Percentiles rank a stretch among this genome's conserved stretches.
Conservation (phyloP, 768 basidiomycete species). For the Russula vinacea region DNA sequence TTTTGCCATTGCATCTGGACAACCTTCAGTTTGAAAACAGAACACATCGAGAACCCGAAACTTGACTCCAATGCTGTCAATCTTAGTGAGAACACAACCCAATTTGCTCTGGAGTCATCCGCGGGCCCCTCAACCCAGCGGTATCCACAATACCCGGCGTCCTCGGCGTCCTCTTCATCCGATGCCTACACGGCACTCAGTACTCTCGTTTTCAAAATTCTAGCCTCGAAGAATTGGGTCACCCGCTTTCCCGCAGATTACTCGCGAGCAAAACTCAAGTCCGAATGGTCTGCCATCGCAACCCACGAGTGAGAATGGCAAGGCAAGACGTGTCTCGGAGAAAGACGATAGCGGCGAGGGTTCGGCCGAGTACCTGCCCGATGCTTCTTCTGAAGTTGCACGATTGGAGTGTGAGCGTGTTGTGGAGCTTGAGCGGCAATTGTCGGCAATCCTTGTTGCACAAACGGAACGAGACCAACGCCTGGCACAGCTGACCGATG, state of each 20-base stretch:
- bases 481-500: slow-evolving; percentile 66
- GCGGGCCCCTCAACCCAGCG: background rate
- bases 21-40: slow-evolving; percentile 39
- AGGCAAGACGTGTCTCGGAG: slow-evolving; percentile 31
- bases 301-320: slow-evolving; percentile 33
- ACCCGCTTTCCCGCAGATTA: slow-evolving; percentile 60
- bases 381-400: slow-evolving; percentile 51
- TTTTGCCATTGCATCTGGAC: background rate
- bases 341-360: slow-evolving; percentile 46
- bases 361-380: too few relatives aligned
- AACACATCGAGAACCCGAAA: slow-evolving; percentile 82
- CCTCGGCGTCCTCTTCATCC: slow-evolving; percentile 13
- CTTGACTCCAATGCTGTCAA: slow-evolving; percentile 51
- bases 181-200: slow-evolving; percentile 48
- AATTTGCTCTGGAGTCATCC: slow-evolving; percentile 43
- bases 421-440: slow-evolving; percentile 66
- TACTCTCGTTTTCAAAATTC: slow-evolving; percentile 48
- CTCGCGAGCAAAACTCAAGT: slow-evolving; percentile 39
- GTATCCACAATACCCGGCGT: slow-evolving; percentile 12
- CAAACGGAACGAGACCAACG: slow-evolving; percentile 65
- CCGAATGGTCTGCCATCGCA: slow-evolving; percentile 45
- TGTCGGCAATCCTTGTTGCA: slow-evolving; percentile 59
- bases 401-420: slow-evolving; percentile 78
- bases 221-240: slow-evolving; percentile 57
- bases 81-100: slow-evolving; percentile 37